Evolutionary conservation across 495 filamentous ascomycete species (phyloP).

Genomic region (Xylaria grammica): DNA sequence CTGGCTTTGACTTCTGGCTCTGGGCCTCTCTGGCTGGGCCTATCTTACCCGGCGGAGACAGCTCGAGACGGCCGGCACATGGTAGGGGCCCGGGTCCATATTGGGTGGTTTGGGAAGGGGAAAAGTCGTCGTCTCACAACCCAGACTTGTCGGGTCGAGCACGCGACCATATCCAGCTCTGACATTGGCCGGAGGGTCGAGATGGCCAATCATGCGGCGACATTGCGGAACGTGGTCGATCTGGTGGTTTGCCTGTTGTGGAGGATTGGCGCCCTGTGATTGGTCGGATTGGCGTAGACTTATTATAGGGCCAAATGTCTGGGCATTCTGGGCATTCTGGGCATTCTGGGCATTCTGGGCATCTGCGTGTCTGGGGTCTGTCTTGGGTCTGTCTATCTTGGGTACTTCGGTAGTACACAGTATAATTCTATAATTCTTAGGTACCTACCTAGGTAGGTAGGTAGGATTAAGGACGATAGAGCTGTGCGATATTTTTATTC

Average conservation of each 20-base stretch:
- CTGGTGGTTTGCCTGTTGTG: slow-evolving; percentile 23
- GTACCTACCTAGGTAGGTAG: too few species aligned
- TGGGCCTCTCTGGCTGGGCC: too few species aligned
- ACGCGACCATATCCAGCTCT: slow-evolving; percentile 42
- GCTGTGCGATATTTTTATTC: too few species aligned
- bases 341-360: too few species aligned
- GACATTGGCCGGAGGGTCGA: slow-evolving; percentile 33
- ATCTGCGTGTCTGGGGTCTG: too few species aligned
- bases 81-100: slow-evolving; percentile 20
- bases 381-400: too few species aligned
- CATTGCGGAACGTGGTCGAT: slow-evolving; percentile 21
- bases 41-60: too few species aligned
- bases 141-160: slow-evolving; percentile 36
- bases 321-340: too few species aligned
- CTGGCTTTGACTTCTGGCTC: too few species aligned
- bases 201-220: slow-evolving; percentile 27
- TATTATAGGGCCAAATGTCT: background rate
- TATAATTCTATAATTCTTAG: too few species aligned
- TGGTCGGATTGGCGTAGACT: background rate
- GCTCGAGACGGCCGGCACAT: slow-evolving; percentile 8
- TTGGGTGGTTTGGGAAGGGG: slow-evolving; percentile 22
- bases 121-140: slow-evolving; percentile 25
- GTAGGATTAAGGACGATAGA: too few species aligned
- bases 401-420: too few species aligned
- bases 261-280: slow-evolving; percentile 9